Evolutionary conservation across 805 yeast genomes (phyloP).

Genomic region (Candida alai): DNA sequence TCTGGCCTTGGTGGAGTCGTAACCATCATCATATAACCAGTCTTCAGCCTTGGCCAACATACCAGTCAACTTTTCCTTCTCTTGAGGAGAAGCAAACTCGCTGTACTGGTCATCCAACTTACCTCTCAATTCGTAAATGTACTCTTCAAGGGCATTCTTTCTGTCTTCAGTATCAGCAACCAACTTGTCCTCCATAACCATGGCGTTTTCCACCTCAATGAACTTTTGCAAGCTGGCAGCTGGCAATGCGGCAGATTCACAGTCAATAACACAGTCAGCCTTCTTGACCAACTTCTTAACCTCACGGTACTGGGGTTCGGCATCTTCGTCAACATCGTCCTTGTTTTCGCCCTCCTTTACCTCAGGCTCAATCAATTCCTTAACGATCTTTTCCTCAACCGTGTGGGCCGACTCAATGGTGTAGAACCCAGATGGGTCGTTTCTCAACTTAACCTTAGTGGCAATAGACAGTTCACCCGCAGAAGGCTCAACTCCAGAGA

Average conservation of each 20-base stretch:
- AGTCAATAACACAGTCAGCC: slow-evolving; percentile 64
- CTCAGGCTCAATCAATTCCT: slow-evolving; percentile 74
- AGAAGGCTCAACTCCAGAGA: slow-evolving; percentile 78
- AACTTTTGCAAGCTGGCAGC: slow-evolving; percentile 51
- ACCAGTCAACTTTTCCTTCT: slow-evolving; percentile 72
- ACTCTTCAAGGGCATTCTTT: slow-evolving; percentile 97
- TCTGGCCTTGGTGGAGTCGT: slow-evolving; percentile 92
- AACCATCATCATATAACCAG: slow-evolving; percentile 98
- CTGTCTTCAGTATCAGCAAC: slow-evolving; percentile 98
- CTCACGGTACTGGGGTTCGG: slow-evolving; percentile 80
- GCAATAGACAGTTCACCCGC: slow-evolving; percentile 77
- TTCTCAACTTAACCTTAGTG: slow-evolving; percentile 90
- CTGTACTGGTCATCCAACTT: slow-evolving; percentile 90
- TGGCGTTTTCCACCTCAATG: slow-evolving; percentile 79
- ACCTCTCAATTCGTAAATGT: slow-evolving; percentile 95
- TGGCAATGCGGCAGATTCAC: slow-evolving; percentile 60
- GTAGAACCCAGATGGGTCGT: slow-evolving; percentile 95
- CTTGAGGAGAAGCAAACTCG: slow-evolving; percentile 84
- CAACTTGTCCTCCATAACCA: slow-evolving; percentile 88
- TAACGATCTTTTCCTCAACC: slow-evolving; percentile 83
- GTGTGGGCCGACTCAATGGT: slow-evolving; percentile 92
- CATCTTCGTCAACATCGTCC: slow-evolving; percentile 50
- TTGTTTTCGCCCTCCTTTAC: slow-evolving; percentile 42
- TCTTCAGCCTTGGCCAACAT: slow-evolving; percentile 87
- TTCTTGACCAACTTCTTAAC: slow-evolving; percentile 94